Percentiles rank a stretch among this genome's conserved stretches.
Evolutionary conservation across 73 alveolate genomes (phyloP).

Genomic region (Tetrahymena borealis): DNA sequence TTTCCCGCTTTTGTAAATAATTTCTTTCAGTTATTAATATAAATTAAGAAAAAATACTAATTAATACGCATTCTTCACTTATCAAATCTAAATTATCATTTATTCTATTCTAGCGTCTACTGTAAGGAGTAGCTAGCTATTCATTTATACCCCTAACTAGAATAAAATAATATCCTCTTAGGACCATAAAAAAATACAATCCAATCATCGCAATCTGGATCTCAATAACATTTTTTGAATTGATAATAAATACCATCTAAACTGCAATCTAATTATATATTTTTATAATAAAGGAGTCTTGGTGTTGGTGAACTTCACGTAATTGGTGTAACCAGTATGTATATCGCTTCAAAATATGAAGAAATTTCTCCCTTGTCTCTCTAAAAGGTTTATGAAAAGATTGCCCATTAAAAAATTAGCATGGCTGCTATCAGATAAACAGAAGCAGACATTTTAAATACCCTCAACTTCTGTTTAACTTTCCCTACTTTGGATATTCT

Average conservation of each 20-base stretch:
- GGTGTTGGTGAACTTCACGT: conserved; percentile 70
- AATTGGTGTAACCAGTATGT: conserved; percentile 85
- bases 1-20: no score
- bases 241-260: background rate
- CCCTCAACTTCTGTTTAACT: conserved; percentile 53
- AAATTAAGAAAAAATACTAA: no score
- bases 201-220: no score
- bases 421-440: conserved; percentile 55
- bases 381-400: conserved; percentile 75
- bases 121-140: no score
- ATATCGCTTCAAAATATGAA: conserved; percentile 79
- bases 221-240: no score
- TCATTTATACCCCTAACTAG: no score
- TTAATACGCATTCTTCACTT: no score
- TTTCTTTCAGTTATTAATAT: no score
- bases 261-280: background rate
- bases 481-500: conserved; percentile 42
- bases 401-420: conserved; percentile 73
- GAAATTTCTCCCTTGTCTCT: conserved; percentile 82
- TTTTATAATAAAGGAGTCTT: background rate
- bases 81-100: no score
- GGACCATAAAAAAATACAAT: no score
- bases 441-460: conserved; percentile 70
- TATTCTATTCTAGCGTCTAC: no score
- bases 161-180: no score